These are phyloP conservation scores for Lactarius vividus DNA, from an alignment of 768 basidiomycete genomes.

Conservation along the genomic window DNA sequence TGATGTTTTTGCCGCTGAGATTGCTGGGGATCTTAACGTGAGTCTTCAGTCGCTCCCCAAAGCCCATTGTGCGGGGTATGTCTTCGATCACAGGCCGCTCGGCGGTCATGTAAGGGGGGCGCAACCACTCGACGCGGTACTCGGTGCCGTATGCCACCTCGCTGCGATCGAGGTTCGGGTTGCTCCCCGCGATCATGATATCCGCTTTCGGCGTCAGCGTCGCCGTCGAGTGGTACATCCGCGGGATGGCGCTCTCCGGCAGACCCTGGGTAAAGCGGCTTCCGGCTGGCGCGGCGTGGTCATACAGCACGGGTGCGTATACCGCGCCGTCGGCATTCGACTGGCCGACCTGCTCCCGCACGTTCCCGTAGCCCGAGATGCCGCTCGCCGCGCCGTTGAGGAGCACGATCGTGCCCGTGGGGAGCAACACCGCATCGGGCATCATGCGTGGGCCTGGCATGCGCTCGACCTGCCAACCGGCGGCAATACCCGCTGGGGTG, in stretches of 20 bases:
- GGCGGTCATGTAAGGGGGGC: conserved; percentile 73
- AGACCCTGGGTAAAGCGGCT: conserved; percentile 59
- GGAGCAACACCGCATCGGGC: conserved; percentile 79
- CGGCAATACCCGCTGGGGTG: conserved; percentile 57
- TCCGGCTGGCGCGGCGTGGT: conserved; percentile 51
- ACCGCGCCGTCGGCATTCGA: conserved; percentile 80
- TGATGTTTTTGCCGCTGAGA: conserved; percentile 42
- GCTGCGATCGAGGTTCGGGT: conserved; percentile 79
- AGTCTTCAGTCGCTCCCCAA: conserved; percentile 48
- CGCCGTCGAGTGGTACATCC: conserved; percentile 83
- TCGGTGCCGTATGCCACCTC: conserved; percentile 75
- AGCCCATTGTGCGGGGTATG: conserved; percentile 40
- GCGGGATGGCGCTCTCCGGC: conserved; percentile 62
- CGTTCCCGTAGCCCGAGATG: conserved; percentile 78
- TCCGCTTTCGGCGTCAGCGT: conserved; percentile 69
- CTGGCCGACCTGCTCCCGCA: conserved; percentile 60
- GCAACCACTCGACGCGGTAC: conserved; percentile 84
- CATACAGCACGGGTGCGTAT: conserved; percentile 67
- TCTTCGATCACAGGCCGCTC: conserved; percentile 49
- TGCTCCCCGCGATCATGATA: conserved; percentile 79
- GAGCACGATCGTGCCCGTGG: conserved; percentile 69
- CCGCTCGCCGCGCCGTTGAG: conserved; percentile 75
- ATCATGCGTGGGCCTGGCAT: conserved; percentile 75
- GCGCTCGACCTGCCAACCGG: conserved; percentile 71
- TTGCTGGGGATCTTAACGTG: conserved; percentile 42